phyloP scores from a whole-genome alignment of 306 rosid species.

The Senna siamea region DNA sequence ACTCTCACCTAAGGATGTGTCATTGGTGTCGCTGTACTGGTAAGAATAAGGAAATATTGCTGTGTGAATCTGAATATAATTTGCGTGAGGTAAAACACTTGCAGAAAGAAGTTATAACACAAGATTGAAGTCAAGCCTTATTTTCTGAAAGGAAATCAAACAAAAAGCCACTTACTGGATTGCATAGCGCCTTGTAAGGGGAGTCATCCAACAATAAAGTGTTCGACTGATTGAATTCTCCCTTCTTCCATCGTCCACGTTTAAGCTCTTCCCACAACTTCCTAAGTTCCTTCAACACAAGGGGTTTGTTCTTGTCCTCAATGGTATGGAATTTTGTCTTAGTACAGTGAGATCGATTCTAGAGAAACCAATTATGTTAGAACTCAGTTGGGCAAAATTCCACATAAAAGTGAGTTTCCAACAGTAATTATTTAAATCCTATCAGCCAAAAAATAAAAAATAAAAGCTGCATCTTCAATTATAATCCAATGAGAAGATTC shows the following conservation, averaged over 20 bases:
- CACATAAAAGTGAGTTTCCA: slow-evolving; percentile 11
- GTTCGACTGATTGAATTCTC: slow-evolving; percentile 77
- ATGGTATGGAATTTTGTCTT: slow-evolving; percentile 53
- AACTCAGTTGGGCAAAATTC: slow-evolving; percentile 27
- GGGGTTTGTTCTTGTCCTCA: slow-evolving; percentile 64
- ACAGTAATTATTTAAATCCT: slow-evolving; percentile 7
- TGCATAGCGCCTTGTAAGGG: slow-evolving; percentile 80
- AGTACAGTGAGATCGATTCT: slow-evolving; percentile 80
- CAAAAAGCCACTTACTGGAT: slow-evolving; percentile 69
- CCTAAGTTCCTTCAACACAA: slow-evolving; percentile 78
- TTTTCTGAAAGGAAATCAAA: slow-evolving; percentile 25
- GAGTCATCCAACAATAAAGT: slow-evolving; percentile 90
- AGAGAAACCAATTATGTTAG: slow-evolving; percentile 36
- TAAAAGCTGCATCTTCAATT: slow-evolving; percentile 12
- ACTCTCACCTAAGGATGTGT: slow-evolving; percentile 76
- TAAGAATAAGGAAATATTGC: slow-evolving; percentile 81
- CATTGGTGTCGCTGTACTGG: slow-evolving; percentile 44
- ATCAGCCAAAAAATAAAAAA: neutral
- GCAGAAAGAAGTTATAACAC: slow-evolving; percentile 32
- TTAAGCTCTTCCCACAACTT: slow-evolving; percentile 76
- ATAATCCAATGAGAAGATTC: slow-evolving; percentile 1
- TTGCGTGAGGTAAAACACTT: slow-evolving; percentile 20
- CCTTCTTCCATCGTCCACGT: slow-evolving; percentile 71
- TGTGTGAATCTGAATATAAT: slow-evolving; percentile 64
- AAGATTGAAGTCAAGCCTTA: slow-evolving; percentile 26